Base-by-base conservation (phyloP, 352 stramenopile species). In the Phytophthora constricta region DNA sequence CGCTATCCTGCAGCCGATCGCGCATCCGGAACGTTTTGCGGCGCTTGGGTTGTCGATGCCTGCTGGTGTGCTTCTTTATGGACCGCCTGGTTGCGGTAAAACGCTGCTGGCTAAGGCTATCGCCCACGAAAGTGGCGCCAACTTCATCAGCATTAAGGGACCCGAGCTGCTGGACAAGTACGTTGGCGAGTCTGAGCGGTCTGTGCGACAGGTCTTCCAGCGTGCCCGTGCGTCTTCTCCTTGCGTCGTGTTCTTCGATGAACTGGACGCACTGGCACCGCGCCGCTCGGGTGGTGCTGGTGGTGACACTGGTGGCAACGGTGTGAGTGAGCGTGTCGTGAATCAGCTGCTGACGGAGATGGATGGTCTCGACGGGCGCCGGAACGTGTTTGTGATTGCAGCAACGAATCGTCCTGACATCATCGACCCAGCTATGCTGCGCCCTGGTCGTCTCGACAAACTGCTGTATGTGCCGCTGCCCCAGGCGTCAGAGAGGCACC, bases 211-310 rank as follows among this genome's bases (percentile, higher is more conserved):
- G 60, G 95, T 99, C 1, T 99, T 99, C 82, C 93, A 99, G 77
- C 87, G 98, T 48, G 98, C 98, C n/a, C 82, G 97, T 2, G 96
- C 96, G 47, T 99, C 96, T 14, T 97, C 93, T 55, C 98, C 98
- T 3, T 99, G 98, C 74, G 97, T 99, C n/a, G 94, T 99, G 14
- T 99, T 99, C 79, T 99, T 99, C 58, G 98, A 99, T 62, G 98
- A 99, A 77, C 84, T 99, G 22, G 98, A 99, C 76, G 97, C 97
- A 28, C 74, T 99, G 16, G 98, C 93, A 62, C 98, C 97, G 9
- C 93, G 96, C 37, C 84, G 97, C 10, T 96, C 93, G 0, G 91
- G 82, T 41, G 82, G 71, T 17, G 73, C 74, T 26, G 73, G 72
- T 46, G 70, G 80, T 13, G 85, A 95, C 57, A 51, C 47, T 51